Conservation (phyloP, 2,329 filamentous ascomycete genomes). For the Lasiodiplodia hormozganensis region DNA sequence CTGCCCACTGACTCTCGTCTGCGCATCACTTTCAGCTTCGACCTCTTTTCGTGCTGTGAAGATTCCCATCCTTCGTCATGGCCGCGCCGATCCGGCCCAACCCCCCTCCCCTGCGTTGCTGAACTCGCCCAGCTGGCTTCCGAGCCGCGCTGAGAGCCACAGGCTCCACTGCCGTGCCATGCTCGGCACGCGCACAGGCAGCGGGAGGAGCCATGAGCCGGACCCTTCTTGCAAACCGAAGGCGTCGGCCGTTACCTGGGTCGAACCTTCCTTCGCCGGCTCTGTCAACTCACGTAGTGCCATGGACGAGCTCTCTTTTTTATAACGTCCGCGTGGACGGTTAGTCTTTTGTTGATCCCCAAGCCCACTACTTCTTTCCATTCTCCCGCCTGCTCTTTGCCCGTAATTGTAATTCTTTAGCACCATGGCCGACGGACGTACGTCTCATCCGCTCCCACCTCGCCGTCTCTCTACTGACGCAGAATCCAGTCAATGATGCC, state of each 20-base stretch:
- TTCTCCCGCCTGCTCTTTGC: neutral
- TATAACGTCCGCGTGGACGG: slow-evolving; percentile 10
- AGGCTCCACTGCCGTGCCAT: slow-evolving; percentile 24
- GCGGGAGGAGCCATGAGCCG: slow-evolving; percentile 28
- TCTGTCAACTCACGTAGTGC: slow-evolving; percentile 9
- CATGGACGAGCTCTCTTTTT: slow-evolving; percentile 1
- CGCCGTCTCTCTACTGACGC: neutral
- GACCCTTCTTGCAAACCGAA: slow-evolving; percentile 22
- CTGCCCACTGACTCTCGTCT: slow-evolving; percentile 20
- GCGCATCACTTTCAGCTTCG: slow-evolving; percentile 29
- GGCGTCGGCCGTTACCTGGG: slow-evolving; percentile 15
- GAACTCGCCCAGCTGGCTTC: slow-evolving; percentile 21
- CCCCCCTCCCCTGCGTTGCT: slow-evolving; percentile 27
- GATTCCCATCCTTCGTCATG: slow-evolving; percentile 20
- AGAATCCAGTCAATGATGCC: slow-evolving; percentile 64
- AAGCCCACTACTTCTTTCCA: slow-evolving; percentile 1
- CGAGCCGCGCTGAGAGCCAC: slow-evolving; percentile 18
- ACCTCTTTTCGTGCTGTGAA: slow-evolving; percentile 23
- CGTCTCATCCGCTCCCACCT: slow-evolving; percentile 37
- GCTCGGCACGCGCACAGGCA: slow-evolving; percentile 25
- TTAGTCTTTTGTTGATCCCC: slow-evolving; percentile 22
- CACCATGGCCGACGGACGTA: slow-evolving; percentile 65
- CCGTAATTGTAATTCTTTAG: slow-evolving; percentile 16
- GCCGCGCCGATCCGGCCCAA: slow-evolving; percentile 18
- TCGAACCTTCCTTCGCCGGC: neutral